Conservation (phyloP, 2,329 filamentous ascomycete genomes). For the Cordyceps cicadae region DNA sequence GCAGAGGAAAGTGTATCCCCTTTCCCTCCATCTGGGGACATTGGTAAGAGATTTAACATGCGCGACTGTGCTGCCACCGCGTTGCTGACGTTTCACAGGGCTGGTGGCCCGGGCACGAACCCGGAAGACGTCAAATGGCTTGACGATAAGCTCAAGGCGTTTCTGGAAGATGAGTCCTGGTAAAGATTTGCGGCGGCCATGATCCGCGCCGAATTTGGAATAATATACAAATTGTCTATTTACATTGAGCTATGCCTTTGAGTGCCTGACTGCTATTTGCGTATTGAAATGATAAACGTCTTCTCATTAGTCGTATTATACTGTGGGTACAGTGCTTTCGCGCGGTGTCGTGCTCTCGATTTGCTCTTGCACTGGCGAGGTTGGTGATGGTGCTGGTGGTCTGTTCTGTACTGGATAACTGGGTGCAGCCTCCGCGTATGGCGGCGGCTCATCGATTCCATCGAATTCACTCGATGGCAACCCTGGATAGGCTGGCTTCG, state of each 20-base stretch:
- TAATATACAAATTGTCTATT: slow-evolving; percentile 3
- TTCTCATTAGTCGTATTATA: background rate
- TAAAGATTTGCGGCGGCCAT: background rate
- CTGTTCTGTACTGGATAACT: background rate
- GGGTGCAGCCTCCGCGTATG: background rate
- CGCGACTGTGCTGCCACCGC: background rate
- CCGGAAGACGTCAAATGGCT: slow-evolving; percentile 65
- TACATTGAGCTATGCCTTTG: background rate
- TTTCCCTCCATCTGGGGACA: slow-evolving; percentile 37
- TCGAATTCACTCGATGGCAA: background rate
- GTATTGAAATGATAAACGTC: background rate
- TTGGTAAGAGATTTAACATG: slow-evolving; percentile 19
- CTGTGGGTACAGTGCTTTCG: background rate
- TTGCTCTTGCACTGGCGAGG: background rate
- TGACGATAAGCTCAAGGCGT: slow-evolving; percentile 49
- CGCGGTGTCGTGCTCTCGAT: background rate
- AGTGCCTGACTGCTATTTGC: background rate
- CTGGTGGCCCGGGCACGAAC: slow-evolving; percentile 62
- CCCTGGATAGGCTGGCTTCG: slow-evolving; percentile 4
- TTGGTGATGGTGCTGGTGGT: background rate
- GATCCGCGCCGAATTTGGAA: background rate
- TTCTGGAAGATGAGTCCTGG: slow-evolving; percentile 25
- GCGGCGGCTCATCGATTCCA: slow-evolving; percentile 5
- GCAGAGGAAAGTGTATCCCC: slow-evolving; percentile 26
- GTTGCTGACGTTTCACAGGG: slow-evolving; percentile 30